A percentile compares a stretch with the other conserved stretches of the same genome.
phyloP scores from a whole-genome alignment of 805 yeast genomes.

The Kodamaea jinghongensis region DNA sequence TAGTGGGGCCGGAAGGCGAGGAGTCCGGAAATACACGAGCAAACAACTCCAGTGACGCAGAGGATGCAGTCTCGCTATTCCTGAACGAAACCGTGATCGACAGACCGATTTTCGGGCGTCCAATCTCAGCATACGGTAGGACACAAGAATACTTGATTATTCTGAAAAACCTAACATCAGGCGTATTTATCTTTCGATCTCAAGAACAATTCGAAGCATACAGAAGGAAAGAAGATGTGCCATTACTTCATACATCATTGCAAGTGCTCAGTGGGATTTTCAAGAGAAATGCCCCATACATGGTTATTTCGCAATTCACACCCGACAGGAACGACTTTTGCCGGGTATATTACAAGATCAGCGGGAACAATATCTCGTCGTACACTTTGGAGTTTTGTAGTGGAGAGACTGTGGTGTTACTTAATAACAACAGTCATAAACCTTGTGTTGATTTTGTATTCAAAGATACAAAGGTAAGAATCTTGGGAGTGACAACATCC shows the following conservation, averaged over 20 bases:
- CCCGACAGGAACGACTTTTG: conserved; percentile 22
- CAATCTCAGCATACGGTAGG: conserved; percentile 11
- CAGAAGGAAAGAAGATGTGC: conserved; percentile 10
- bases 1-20: conserved; percentile 3
- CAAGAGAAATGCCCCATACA: conserved; percentile 29
- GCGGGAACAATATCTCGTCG: conserved; percentile 27
- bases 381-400: conserved; percentile 23
- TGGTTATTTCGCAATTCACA: conserved; percentile 15
- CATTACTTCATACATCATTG: conserved; percentile 20
- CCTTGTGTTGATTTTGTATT: conserved; percentile 29
- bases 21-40: too few relatives aligned
- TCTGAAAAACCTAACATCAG: conserved; percentile 20
- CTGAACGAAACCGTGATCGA: conserved; percentile 21
- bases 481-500: conserved; percentile 32
- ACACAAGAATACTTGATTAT: conserved; percentile 17
- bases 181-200: conserved; percentile 17
- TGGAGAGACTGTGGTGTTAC: conserved; percentile 18
- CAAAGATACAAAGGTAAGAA: conserved; percentile 28
- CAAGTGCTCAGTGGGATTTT: conserved; percentile 23
- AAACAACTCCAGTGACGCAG: too few relatives aligned
- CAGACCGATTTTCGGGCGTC: conserved; percentile 15
- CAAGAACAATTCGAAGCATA: conserved; percentile 10
- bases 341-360: conserved; percentile 28
- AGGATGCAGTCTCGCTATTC: conserved; percentile 9
- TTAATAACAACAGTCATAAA: conserved; percentile 28